Evolutionary conservation across 306 rosid genomes (phyloP).

Genomic region (Phaseolus lunatus): DNA sequence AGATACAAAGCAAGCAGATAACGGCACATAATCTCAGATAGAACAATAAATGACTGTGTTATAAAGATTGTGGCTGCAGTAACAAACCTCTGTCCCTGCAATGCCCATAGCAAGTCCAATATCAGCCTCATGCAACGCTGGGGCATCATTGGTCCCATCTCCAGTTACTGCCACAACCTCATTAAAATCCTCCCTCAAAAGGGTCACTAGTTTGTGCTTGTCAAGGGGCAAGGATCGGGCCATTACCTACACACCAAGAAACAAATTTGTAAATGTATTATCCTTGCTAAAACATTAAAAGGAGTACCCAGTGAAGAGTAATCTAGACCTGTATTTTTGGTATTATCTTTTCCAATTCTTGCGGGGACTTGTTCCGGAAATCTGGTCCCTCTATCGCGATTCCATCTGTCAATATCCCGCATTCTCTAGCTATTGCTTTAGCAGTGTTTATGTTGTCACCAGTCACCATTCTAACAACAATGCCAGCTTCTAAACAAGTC

Average conservation of each 20-base stretch:
- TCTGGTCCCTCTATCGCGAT: conserved; percentile 92
- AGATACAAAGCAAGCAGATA: background rate
- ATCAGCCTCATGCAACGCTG: conserved; percentile 91
- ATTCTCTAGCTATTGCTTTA: conserved; percentile 92
- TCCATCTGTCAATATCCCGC: conserved; percentile 91
- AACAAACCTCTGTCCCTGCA: conserved; percentile 95
- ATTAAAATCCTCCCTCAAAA: conserved; percentile 61
- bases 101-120: conserved; percentile 96
- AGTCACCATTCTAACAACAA: conserved; percentile 84
- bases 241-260: conserved; percentile 72
- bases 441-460: conserved; percentile 95
- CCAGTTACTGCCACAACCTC: conserved; percentile 98
- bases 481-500: conserved; percentile 84
- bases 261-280: conserved; percentile 1
- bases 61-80: conserved; percentile 18
- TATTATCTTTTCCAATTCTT: conserved; percentile 68
- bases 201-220: conserved; percentile 82
- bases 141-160: conserved; percentile 97
- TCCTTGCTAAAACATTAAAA: conserved; percentile 13
- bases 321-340: conserved; percentile 84
- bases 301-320: conserved; percentile 5
- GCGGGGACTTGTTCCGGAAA: conserved; percentile 61
- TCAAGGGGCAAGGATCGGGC: conserved; percentile 91
- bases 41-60: background rate
- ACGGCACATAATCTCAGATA: background rate